Base-by-base conservation (phyloP, 805 yeast genomes). In the Scheffersomyces lignosus region DNA sequence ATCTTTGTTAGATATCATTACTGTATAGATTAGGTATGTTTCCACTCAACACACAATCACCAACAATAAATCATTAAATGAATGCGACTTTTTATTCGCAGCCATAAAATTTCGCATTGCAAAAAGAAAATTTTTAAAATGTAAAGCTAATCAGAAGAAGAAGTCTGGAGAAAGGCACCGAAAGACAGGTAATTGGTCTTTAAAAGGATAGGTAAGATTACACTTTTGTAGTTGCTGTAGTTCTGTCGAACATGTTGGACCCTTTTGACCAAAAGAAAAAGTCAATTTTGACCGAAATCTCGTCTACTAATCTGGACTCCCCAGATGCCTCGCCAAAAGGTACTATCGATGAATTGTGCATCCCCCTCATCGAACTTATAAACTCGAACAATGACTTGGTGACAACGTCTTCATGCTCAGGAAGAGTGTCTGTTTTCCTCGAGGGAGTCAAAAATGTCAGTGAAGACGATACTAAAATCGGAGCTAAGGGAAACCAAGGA, bases 321-420 rank as follows among this genome's bases (percentile, higher is more conserved):
- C 80, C 78, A 3, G 91, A 83, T 58, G 66, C 79, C n/a, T 84
- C 95, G 2, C 96, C 96, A 12, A 89, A 88, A 52, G 96, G 96
- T 1, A 74, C 87, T 2, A 80, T 87, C n/a, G 96, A 88, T 59
- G 78, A 64, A 33, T 64, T 75, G 15, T 82, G 95, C 49, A 51
- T 82, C 9, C 95, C 96, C 2, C 71, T 88, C 14, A 86, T 88
- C 42, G 59, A 77, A 12, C 54, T 81, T 12, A 82, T 88, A 48
- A 88, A 88, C 51, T 47, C 72, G 3, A 77, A 78, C 47, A 50
- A 60, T 0, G 79, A 83, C 45, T 74, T 84, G 79, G 93, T 88
- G 8, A 87, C 95, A 2, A 88, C 96, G 0, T 85, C 95, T 1
- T 82, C 93, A 13, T 88, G 96, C 47, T 86, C 95, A 0, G 96